Base-by-base conservation (phyloP, 1,139 yeast species). In the Yamadazyma dendronema region DNA sequence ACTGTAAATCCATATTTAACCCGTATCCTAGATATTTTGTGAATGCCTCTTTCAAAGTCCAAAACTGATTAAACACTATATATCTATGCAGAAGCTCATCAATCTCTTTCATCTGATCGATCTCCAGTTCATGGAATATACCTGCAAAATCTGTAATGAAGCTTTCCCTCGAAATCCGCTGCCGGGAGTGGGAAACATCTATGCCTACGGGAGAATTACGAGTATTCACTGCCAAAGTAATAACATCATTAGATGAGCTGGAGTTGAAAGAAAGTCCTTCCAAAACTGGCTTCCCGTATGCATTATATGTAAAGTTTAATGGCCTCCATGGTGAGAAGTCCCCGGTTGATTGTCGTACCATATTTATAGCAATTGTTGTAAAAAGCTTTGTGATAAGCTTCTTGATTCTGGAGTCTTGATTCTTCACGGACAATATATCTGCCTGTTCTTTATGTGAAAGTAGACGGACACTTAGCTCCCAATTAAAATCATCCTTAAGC, bases 21-120 rank as follows among this genome's bases (percentile, higher is more conserved):
- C 94, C 92, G 14, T 69, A 58, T 0, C 92, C 92, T 4, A 73
- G 46, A 17, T 68, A 69, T 49, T 84, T 84, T 3, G 83, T 72
- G 46, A 77, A 82, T 24, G 85, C 76, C 52, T 84, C 94, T 50
- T 84, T 84, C 38, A 84, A 54, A 0, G 92, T 82, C 94, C 92
- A 84, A 24, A 74, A 65, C 35, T 76, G 78, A 23, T 81, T 76
- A 52, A 73, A 79, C 3, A 52, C 31, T 11, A 45, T 35, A 46
- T 69, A 69, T 31, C 61, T 36, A 9, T 19, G 22, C 6, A 9
- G 9, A 6, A 19, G 6, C 2, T 39, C 17, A 1, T 41, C 33
- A 2, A 40, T 10, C 28, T 54, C 55, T 0, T 32, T 31, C 17
- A 81, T 44, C 14, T 59, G 51, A 2, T 37, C 39, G 8, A 53